Evolutionary conservation across 1,284 basidiomycete species (phyloP).

Genomic region (Cutaneotrichosporon sp.): DNA sequence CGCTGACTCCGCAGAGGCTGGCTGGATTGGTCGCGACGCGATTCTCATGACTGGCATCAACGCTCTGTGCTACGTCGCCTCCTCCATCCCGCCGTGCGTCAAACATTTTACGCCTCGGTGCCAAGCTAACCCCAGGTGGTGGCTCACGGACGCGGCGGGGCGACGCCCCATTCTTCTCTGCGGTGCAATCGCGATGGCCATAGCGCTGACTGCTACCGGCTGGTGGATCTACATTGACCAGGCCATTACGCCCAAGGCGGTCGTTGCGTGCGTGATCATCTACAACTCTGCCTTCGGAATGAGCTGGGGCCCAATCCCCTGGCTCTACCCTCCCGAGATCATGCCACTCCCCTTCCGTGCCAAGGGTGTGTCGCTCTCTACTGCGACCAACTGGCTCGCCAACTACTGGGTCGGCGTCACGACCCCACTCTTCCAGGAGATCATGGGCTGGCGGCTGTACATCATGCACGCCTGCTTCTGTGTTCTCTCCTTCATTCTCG

Average conservation of each 20-base stretch:
- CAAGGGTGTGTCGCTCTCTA: conserved; percentile 91
- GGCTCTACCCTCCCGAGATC: conserved; percentile 91
- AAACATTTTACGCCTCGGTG: too few species aligned
- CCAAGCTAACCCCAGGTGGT: conserved; percentile 62
- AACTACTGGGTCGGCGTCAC: conserved; percentile 72
- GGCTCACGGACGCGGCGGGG: conserved; percentile 90
- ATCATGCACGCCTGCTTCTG: conserved; percentile 97
- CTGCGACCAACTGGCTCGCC: conserved; percentile 77
- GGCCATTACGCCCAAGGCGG: conserved; percentile 78
- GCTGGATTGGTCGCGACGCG: conserved; percentile 96
- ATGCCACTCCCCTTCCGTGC: conserved; percentile 86
- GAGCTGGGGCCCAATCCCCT: conserved; percentile 56
- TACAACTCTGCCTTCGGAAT: conserved; percentile 91
- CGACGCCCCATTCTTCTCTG: conserved; percentile 86
- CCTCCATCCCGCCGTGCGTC: conserved; percentile 69
- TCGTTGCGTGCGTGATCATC: conserved; percentile 86
- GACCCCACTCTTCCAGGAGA: conserved; percentile 85
- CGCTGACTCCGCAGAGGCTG: conserved; percentile 67
- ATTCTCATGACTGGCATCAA: conserved; percentile 98
- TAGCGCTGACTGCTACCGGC: conserved; percentile 50
- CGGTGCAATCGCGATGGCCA: conserved; percentile 67
- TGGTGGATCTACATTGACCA: conserved; percentile 83
- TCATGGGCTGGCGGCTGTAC: conserved; percentile 89
- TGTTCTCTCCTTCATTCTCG: conserved; percentile 78
- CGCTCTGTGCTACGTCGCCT: conserved; percentile 78